phyloP scores from a whole-genome alignment of 2,329 filamentous ascomycete genomes.

The Ambrosiella beaveri region DNA sequence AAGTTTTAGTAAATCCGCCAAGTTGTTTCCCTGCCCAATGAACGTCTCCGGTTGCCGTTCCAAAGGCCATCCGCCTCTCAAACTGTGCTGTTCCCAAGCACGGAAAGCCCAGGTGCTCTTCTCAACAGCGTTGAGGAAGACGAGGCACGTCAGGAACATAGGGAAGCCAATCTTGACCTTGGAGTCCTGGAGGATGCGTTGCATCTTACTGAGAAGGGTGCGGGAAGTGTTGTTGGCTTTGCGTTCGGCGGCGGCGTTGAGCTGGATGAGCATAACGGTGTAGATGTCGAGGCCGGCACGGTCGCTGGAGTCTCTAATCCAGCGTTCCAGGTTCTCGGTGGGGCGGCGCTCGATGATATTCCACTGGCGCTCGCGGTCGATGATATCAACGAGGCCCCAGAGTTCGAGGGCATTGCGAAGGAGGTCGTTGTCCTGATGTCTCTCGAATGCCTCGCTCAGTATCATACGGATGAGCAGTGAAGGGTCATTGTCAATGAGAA shows the following conservation, averaged over 20 bases:
- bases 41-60: conserved; percentile 38
- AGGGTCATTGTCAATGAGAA: conserved; percentile 41
- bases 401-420: conserved; percentile 42
- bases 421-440: conserved; percentile 25
- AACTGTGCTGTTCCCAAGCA: conserved; percentile 46
- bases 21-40: conserved; percentile 39
- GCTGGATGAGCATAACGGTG: conserved; percentile 44
- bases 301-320: conserved; percentile 31
- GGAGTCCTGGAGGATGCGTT: conserved; percentile 42
- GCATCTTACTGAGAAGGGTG: conserved; percentile 40
- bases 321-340: conserved; percentile 24
- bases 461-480: conserved; percentile 43
- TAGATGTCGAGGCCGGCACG: conserved; percentile 39
- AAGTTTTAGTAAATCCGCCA: conserved; percentile 43
- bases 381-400: conserved; percentile 48
- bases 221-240: conserved; percentile 44
- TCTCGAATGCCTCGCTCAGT: conserved; percentile 30
- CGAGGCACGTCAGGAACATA: conserved; percentile 43
- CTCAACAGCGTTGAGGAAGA: conserved; percentile 48
- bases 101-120: conserved; percentile 54
- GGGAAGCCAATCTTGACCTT: conserved; percentile 42
- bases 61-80: conserved; percentile 43
- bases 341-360: conserved; percentile 33
- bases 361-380: conserved; percentile 48
- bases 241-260: conserved; percentile 46